Evolutionary conservation across 345 rosid species (phyloP), one percentile per base, ranked within the genome.

Genomic region (Punica granatum): DNA sequence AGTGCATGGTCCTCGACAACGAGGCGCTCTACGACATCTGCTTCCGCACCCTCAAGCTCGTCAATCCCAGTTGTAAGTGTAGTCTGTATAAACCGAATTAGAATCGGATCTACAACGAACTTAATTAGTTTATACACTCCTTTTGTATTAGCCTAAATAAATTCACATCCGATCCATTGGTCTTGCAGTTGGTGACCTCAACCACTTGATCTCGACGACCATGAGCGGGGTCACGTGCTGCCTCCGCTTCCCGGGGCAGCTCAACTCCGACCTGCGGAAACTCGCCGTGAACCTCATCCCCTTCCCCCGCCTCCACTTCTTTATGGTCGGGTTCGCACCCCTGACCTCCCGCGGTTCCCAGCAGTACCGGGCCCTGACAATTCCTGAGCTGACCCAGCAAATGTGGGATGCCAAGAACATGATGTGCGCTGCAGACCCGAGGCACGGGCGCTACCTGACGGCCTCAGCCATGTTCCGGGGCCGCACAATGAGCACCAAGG

Each of bases 381-480:
- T 89, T 76, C 96, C 95, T 6, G 95, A 89, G 65, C 87, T 89
- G 49, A 89, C 95, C 30, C 95, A 86, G 43, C 92, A 89, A 75
- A 89, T 86, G 95, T 89, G 92, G 95, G 95, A 89, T 51, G 73
- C 95, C 23, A 86, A 86, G 73, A 89, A 83, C 81, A 85, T 87
- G 92, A 85, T 85, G 90, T 91, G 97, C 23, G 92, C 96, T 3
- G 97, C 96, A 10, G 96, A 89, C 75, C 97, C 96, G 0, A 78
- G 97, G 53, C 97, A 91, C 30, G 96, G 97, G 0, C 72, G 96
- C 26, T 91, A 91, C 81, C 79, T 91, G 43, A 91, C 97, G 0
- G 97, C 96, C 71, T 89, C 97, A 1, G 96, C 96, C 9, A 83
- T 92, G 90, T 89, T 89, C 82, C 73, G 92, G 10, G 98, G 98